These are phyloP conservation scores for Pythium rishiriense DNA, from an alignment of 352 stramenopile species.

Conservation along the genomic window DNA sequence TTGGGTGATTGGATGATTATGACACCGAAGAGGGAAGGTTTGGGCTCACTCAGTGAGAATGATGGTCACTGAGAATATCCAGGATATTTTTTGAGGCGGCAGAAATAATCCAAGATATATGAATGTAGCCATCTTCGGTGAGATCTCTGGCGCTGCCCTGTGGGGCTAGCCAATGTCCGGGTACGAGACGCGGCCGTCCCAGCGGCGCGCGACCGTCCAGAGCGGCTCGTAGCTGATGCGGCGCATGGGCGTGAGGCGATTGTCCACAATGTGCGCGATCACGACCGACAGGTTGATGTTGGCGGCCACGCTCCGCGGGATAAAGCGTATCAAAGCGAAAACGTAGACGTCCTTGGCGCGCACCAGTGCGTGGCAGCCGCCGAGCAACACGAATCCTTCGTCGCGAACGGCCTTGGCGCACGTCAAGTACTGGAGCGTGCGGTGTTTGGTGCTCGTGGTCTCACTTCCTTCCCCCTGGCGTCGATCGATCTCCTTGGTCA, in stretches of 20 bases:
- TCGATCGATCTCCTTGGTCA: slow-evolving; percentile 22
- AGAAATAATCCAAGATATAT: too few species aligned
- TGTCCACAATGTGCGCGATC: slow-evolving; percentile 32
- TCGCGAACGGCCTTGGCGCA: slow-evolving; percentile 37
- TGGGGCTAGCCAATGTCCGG: slow-evolving; percentile 35
- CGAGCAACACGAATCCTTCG: slow-evolving; percentile 39
- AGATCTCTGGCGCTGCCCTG: background rate
- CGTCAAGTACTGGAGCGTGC: slow-evolving; percentile 30
- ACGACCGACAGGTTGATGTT: slow-evolving; percentile 38
- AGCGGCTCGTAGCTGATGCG: slow-evolving; percentile 31
- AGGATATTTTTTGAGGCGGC: too few species aligned
- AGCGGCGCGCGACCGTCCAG: slow-evolving; percentile 28
- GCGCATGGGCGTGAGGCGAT: slow-evolving; percentile 31
- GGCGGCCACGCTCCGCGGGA: slow-evolving; percentile 26
- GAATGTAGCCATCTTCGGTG: too few species aligned
- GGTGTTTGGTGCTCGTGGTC: background rate
- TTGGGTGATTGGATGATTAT: slow-evolving; percentile 13
- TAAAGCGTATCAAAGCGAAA: slow-evolving; percentile 33
- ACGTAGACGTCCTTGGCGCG: slow-evolving; percentile 42
- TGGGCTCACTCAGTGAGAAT: too few species aligned
- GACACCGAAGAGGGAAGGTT: background rate
- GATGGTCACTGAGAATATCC: too few species aligned
- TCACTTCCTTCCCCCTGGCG: background rate
- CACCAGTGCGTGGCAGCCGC: slow-evolving; percentile 34
- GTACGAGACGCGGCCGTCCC: slow-evolving; percentile 35